phyloP scores from a whole-genome alignment of 495 filamentous ascomycete genomes.

The Daldinia vernicosa region DNA sequence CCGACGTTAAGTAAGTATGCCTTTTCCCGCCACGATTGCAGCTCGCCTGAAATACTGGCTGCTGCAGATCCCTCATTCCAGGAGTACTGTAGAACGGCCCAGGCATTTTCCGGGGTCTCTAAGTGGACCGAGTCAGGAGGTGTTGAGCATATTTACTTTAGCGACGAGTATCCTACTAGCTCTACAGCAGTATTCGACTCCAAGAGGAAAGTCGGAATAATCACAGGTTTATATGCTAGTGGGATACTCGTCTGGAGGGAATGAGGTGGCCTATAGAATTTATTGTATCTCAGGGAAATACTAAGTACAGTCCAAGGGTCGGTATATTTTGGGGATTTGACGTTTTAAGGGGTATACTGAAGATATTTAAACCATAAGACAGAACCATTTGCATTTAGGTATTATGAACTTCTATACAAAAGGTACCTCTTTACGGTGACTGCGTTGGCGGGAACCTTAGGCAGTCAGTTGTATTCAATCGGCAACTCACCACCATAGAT shows the following conservation, averaged over 20 bases:
- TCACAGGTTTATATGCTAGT: conserved; percentile 55
- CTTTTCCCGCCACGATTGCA: conserved; percentile 39
- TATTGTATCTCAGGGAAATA: neutral
- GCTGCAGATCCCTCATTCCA: conserved; percentile 31
- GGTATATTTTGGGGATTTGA: neutral
- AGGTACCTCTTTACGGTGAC: too few species aligned
- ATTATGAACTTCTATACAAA: too few species aligned
- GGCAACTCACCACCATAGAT: too few species aligned
- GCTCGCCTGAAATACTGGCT: conserved; percentile 23
- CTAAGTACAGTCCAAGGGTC: neutral
- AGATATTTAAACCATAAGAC: too few species aligned
- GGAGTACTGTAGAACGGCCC: conserved; percentile 41
- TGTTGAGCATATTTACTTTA: conserved; percentile 50
- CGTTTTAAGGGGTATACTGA: too few species aligned
- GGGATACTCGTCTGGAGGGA: conserved; percentile 56
- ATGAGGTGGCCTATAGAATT: conserved; percentile 14
- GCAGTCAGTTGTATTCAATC: too few species aligned
- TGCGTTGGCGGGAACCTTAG: too few species aligned
- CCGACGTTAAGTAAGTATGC: conserved; percentile 45
- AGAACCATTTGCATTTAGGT: too few species aligned
- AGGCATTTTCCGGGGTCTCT: conserved; percentile 50
- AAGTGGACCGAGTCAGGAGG: conserved; percentile 51
- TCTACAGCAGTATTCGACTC: conserved; percentile 53
- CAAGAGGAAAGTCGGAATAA: conserved; percentile 50
- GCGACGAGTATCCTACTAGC: conserved; percentile 46